Conservation (phyloP, 2,329 filamentous ascomycete species). For the Botrytis galanthina region DNA sequence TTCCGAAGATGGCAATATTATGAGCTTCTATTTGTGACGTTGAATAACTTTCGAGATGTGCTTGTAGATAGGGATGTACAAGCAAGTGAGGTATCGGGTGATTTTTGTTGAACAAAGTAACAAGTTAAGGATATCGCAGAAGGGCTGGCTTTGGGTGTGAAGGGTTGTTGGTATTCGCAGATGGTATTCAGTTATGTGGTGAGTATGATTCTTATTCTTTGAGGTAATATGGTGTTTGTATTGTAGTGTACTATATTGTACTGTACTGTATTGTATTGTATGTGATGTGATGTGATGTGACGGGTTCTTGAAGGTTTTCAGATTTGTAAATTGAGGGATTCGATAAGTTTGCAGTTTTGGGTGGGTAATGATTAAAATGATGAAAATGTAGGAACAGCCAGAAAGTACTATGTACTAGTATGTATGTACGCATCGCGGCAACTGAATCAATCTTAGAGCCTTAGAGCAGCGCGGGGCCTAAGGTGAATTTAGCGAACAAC, state of each 20-base stretch:
- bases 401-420: neutral
- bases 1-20: constrained; percentile 21
- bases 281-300: neutral
- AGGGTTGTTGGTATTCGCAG: neutral
- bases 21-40: constrained; percentile 23
- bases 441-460: neutral
- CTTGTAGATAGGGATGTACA: constrained; percentile 11
- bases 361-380: constrained; percentile 15
- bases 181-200: neutral
- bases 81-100: neutral
- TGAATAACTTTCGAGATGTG: constrained; percentile 20
- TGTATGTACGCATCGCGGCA: constrained; percentile 2
- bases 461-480: constrained; percentile 24
- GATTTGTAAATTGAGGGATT: neutral
- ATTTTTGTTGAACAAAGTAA: neutral
- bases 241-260: neutral
- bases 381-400: constrained; percentile 13
- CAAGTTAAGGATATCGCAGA: constrained; percentile 6
- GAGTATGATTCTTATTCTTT: neutral
- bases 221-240: neutral
- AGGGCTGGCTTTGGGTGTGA: neutral
- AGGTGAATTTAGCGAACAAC: constrained; percentile 19
- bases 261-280: neutral
- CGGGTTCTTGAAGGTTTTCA: constrained; percentile 5
- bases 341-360: constrained; percentile 6